A percentile compares a stretch with the other conserved stretches of the same genome.
These are phyloP conservation scores for Acer campestre DNA, from an alignment of 345 rosid genomes.

Conservation along the genomic window DNA sequence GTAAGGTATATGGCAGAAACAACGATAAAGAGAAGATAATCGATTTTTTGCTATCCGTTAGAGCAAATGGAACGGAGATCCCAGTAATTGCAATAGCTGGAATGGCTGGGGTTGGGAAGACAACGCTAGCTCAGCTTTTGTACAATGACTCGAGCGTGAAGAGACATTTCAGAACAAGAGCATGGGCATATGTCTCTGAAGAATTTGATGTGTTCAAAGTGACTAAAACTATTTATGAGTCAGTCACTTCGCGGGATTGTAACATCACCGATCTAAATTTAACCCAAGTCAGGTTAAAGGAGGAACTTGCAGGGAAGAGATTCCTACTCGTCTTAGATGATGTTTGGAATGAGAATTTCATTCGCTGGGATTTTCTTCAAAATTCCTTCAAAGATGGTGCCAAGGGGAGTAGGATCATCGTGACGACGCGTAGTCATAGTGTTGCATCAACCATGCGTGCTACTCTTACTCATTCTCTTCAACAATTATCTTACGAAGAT, in stretches of 20 bases:
- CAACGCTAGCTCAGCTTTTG: slow-evolving; percentile 43
- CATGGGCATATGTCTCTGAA: slow-evolving; percentile 48
- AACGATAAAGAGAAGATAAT: neutral
- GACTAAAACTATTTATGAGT: slow-evolving; percentile 36
- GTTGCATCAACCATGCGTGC: slow-evolving; percentile 31
- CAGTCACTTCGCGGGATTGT: slow-evolving; percentile 28
- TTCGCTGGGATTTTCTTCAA: slow-evolving; percentile 34
- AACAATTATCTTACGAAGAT: slow-evolving; percentile 22
- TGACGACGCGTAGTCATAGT: slow-evolving; percentile 35
- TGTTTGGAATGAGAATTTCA: slow-evolving; percentile 38
- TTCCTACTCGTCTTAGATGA: slow-evolving; percentile 41
- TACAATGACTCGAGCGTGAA: slow-evolving; percentile 31
- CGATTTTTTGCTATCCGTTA: neutral
- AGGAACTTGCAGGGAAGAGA: slow-evolving; percentile 21
- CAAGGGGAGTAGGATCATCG: slow-evolving; percentile 38
- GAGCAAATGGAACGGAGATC: neutral
- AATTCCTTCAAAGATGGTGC: slow-evolving; percentile 30
- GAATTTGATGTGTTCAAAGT: slow-evolving; percentile 42
- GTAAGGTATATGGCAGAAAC: slow-evolving; percentile 3
- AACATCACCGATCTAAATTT: slow-evolving; percentile 33
- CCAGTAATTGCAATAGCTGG: slow-evolving; percentile 29
- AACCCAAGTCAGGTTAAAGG: slow-evolving; percentile 37
- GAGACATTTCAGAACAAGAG: slow-evolving; percentile 22
- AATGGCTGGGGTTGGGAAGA: slow-evolving; percentile 43
- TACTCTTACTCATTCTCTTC: slow-evolving; percentile 24